A percentile compares a stretch with the other conserved stretches of the same genome.
Evolutionary conservation across 73 alveolate genomes (phyloP).

Genomic region (Paramecium sonneborni): DNA sequence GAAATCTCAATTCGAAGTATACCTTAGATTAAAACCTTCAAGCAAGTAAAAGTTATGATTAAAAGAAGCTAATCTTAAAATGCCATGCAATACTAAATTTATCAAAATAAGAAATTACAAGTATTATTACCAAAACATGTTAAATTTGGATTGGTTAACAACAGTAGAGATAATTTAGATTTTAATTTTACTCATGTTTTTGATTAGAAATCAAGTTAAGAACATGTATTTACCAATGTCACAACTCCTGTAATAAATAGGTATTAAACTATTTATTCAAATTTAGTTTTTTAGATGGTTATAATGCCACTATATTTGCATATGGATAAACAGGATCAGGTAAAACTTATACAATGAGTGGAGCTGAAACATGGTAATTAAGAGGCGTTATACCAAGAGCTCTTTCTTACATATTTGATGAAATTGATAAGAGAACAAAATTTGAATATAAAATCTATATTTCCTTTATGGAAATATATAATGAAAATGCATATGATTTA

Average conservation of each 20-base stretch:
- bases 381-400: constrained; percentile 96
- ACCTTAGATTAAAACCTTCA: constrained; percentile 84
- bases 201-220: constrained; percentile 86
- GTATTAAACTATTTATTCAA: constrained; percentile 49
- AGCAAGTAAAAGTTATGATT: constrained; percentile 48
- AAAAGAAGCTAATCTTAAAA: constrained; percentile 50
- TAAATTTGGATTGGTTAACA: constrained; percentile 81
- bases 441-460: constrained; percentile 81
- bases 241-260: constrained; percentile 78
- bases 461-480: constrained; percentile 94
- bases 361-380: constrained; percentile 89
- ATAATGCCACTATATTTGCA: constrained; percentile 95
- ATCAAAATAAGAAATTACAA: constrained; percentile 70
- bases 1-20: constrained; percentile 89
- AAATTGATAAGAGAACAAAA: constrained; percentile 77
- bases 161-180: constrained; percentile 83
- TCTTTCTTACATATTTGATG: constrained; percentile 85
- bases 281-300: constrained; percentile 93
- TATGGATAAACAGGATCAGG: constrained; percentile 98
- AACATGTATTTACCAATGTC: constrained; percentile 82
- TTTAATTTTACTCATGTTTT: constrained; percentile 91
- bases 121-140: constrained; percentile 81
- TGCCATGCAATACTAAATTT: constrained; percentile 63
- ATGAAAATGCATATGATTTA: constrained; percentile 96
- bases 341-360: constrained; percentile 97